phyloP scores from a whole-genome alignment of 129 eudicot species.

The Flaveria trinervia region DNA sequence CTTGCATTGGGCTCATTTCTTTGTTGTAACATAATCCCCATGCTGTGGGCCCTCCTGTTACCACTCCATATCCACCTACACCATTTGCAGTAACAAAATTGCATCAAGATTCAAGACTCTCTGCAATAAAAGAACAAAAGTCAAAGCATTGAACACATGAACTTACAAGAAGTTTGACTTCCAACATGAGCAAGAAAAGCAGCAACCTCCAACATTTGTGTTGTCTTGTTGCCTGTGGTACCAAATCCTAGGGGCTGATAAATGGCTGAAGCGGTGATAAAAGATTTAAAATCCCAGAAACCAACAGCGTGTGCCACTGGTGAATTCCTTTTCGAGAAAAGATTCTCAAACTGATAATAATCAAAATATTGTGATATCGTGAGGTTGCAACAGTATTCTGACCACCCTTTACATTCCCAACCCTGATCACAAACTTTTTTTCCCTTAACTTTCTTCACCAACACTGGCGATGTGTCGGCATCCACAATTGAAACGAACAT shows the following conservation, averaged over 20 bases:
- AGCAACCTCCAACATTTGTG: constrained; percentile 79
- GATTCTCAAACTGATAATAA: constrained; percentile 79
- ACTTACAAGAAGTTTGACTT: constrained; percentile 86
- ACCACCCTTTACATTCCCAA: constrained; percentile 80
- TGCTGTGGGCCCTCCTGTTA: constrained; percentile 91
- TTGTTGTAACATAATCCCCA: constrained; percentile 96
- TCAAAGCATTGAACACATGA: neutral
- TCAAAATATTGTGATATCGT: constrained; percentile 82
- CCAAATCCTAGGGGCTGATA: constrained; percentile 87
- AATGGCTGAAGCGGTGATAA: constrained; percentile 66
- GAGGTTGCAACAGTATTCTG: constrained; percentile 76
- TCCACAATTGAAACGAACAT: constrained; percentile 24
- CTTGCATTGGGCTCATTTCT: constrained; percentile 89
- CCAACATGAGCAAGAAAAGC: constrained; percentile 96
- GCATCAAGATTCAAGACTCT: constrained; percentile 1
- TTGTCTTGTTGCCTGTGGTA: constrained; percentile 79
- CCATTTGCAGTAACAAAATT: constrained; percentile 16
- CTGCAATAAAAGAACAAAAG: constrained; percentile 7
- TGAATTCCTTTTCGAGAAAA: constrained; percentile 79
- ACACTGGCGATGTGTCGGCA: constrained; percentile 34
- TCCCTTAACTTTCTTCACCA: constrained; percentile 65
- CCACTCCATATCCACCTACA: constrained; percentile 96
- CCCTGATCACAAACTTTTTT: constrained; percentile 69
- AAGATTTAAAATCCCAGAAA: constrained; percentile 81
- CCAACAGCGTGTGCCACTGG: constrained; percentile 90